These are phyloP conservation scores for Syzygium malaccense DNA, from an alignment of 441 rosid species.

Conservation along the genomic window DNA sequence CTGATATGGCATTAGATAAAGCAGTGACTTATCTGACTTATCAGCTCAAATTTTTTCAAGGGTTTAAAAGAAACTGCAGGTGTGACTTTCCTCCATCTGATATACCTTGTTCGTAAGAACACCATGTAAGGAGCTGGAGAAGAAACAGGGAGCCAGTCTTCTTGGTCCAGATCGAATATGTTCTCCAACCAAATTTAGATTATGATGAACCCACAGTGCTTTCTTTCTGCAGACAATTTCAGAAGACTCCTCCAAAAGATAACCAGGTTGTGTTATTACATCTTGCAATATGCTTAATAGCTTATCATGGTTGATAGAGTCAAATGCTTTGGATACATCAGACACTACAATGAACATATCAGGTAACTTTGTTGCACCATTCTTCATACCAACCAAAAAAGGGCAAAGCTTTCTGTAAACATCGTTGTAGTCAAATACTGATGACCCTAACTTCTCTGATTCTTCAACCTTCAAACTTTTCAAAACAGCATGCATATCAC, in stretches of 20 bases:
- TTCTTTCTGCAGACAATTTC: constrained; percentile 48
- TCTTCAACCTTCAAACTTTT: constrained; percentile 62
- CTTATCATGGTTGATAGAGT: constrained; percentile 70
- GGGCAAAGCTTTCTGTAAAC: constrained; percentile 62
- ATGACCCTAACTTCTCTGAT: constrained; percentile 67
- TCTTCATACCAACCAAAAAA: constrained; percentile 50
- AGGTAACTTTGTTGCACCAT: constrained; percentile 31
- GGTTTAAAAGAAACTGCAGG: background rate
- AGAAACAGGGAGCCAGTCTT: constrained; percentile 27
- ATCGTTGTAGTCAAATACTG: constrained; percentile 82
- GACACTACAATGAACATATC: constrained; percentile 54
- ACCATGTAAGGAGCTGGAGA: constrained; percentile 32
- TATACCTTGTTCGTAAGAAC: constrained; percentile 57
- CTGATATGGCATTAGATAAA: background rate
- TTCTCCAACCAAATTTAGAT: constrained; percentile 24
- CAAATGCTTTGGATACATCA: constrained; percentile 89
- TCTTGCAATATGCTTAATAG: constrained; percentile 47
- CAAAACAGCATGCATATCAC: constrained; percentile 63
- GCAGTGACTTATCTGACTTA: background rate
- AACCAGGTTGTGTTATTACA: constrained; percentile 37
- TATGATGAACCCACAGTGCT: constrained; percentile 32
- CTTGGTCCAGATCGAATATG: constrained; percentile 3
- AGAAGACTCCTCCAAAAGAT: constrained; percentile 35
- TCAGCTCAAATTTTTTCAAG: background rate
- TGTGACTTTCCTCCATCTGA: background rate